A percentile compares a stretch with the other conserved stretches of the same genome.
phyloP scores from a whole-genome alignment of 78 protist genomes.

The Pelomyxa schiedti region DNA sequence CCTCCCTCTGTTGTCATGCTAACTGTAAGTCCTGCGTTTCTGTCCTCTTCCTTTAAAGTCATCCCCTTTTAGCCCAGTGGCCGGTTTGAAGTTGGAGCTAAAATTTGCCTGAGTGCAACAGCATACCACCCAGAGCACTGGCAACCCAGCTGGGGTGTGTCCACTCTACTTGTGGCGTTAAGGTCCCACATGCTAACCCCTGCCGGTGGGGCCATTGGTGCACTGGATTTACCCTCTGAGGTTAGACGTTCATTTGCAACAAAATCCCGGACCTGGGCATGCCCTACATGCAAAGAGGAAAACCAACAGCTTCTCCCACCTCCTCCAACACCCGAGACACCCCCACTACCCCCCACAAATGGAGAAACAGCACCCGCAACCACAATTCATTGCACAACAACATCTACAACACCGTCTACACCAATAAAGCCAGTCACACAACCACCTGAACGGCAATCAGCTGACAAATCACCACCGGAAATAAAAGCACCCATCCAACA shows the following conservation, averaged over 20 bases:
- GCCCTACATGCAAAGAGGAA: conserved; percentile 26
- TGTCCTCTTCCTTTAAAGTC: neutral
- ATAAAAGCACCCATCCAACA: too few species aligned
- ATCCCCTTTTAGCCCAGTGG: conserved; percentile 64
- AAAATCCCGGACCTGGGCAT: conserved; percentile 37
- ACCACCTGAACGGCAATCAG: too few species aligned
- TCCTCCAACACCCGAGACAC: too few species aligned
- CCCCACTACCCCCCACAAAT: too few species aligned
- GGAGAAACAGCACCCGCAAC: too few species aligned
- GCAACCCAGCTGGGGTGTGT: conserved; percentile 86
- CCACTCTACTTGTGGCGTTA: conserved; percentile 74
- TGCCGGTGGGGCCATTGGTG: conserved; percentile 80
- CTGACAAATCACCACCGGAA: too few species aligned
- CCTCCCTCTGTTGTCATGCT: conserved; percentile 76
- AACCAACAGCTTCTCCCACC: neutral
- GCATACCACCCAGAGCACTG: conserved; percentile 91
- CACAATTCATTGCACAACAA: too few species aligned
- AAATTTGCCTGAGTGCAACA: conserved; percentile 76
- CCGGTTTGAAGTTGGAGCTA: conserved; percentile 67
- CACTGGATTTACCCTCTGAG: conserved; percentile 54
- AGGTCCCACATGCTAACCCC: conserved; percentile 68
- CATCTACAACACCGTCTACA: too few species aligned
- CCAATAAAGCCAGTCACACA: too few species aligned
- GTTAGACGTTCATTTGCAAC: conserved; percentile 43
- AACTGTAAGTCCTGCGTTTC: conserved; percentile 35